phyloP scores from a whole-genome alignment of 2,329 filamentous ascomycete genomes.

The Fusarium neocosmosporiellum region DNA sequence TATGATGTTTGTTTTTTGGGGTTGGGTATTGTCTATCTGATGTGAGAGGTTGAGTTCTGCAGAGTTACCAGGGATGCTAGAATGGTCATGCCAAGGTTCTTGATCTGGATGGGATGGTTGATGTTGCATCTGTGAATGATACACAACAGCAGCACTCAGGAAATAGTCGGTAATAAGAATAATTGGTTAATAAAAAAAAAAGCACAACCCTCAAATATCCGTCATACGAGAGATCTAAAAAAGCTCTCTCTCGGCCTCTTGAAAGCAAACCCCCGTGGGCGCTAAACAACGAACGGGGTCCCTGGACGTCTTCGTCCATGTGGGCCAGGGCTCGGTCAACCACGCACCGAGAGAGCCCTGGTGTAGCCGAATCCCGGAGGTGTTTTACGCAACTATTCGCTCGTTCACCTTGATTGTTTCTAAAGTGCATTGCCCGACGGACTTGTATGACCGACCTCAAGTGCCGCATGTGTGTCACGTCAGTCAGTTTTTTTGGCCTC shows the following conservation, averaged over 20 bases:
- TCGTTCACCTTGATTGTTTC: conserved; percentile 27
- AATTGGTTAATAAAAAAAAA: not conserved
- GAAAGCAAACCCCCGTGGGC: not conserved
- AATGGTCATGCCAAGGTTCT: not conserved
- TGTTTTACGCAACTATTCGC: conserved; percentile 20
- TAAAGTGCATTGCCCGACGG: conserved; percentile 15
- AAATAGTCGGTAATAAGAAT: not conserved
- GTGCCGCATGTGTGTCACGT: not conserved
- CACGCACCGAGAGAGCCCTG: conserved; percentile 15
- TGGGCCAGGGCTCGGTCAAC: conserved; percentile 30
- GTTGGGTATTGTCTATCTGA: not conserved
- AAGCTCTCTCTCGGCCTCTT: not conserved
- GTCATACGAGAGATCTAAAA: not conserved
- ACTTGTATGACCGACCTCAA: conserved; percentile 27
- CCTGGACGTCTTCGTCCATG: conserved; percentile 27
- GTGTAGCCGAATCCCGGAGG: conserved; percentile 38
- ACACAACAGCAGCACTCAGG: not conserved
- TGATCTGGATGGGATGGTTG: not conserved
- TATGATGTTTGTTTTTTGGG: conserved; percentile 7
- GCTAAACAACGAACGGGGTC: not conserved
- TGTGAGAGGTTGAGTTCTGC: not conserved
- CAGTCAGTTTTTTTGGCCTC: conserved; percentile 7
- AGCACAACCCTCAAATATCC: not conserved
- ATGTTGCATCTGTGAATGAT: not conserved
- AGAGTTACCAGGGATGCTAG: not conserved